phyloP scores from a whole-genome alignment of 208 protist genomes.

The Tetramitus jugosus region DNA sequence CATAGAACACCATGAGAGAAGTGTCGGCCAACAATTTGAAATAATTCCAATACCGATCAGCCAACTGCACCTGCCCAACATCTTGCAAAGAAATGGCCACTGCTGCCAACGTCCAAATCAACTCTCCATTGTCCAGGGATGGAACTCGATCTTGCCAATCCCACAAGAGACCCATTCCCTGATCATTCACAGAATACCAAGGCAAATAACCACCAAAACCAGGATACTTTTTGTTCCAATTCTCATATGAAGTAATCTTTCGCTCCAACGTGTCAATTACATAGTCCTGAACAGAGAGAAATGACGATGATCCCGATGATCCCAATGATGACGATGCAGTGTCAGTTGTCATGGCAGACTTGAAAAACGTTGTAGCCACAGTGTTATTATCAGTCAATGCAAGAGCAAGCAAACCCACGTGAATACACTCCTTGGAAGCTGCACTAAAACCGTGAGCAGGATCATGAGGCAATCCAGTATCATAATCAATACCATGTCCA shows the following conservation, averaged over 20 bases:
- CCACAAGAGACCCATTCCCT: slow-evolving; percentile 25
- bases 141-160: slow-evolving; percentile 33
- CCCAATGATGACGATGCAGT: no score
- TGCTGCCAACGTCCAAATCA: slow-evolving; percentile 40
- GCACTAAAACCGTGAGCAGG: slow-evolving; percentile 37
- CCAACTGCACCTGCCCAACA: slow-evolving; percentile 2
- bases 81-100: slow-evolving; percentile 17
- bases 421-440: slow-evolving; percentile 43
- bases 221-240: slow-evolving; percentile 36
- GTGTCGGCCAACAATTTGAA: slow-evolving; percentile 27
- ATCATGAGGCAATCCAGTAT: slow-evolving; percentile 4
- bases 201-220: slow-evolving; percentile 41
- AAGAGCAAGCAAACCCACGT: slow-evolving; percentile 32
- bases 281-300: not conserved
- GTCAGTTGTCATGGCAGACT: not conserved
- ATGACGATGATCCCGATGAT: not conserved
- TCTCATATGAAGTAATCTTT: slow-evolving; percentile 41
- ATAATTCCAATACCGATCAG: not conserved
- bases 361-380: slow-evolving; percentile 21
- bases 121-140: slow-evolving; percentile 44
- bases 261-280: slow-evolving; percentile 27
- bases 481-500: slow-evolving; percentile 14
- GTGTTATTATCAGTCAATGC: not conserved
- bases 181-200: slow-evolving; percentile 39
- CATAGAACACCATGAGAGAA: slow-evolving; percentile 38